A percentile compares a stretch with the other conserved stretches of the same genome.
These are phyloP conservation scores for Phytophthora pini DNA, from an alignment of 352 stramenopile species.

Conservation along the genomic window DNA sequence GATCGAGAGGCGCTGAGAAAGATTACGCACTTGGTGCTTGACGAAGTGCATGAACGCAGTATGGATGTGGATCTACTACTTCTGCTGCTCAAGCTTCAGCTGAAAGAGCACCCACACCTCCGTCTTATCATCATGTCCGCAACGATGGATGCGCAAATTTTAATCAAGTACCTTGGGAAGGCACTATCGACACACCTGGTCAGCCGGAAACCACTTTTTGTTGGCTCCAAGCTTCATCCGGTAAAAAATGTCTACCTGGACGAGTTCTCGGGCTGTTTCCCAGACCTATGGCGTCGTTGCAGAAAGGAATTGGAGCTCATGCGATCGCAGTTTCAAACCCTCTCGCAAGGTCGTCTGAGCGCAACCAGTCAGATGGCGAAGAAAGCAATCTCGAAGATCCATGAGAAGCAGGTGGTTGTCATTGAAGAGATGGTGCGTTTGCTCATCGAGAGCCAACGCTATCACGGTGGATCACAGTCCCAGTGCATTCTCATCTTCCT, in stretches of 20 bases:
- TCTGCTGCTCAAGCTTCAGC: constrained; percentile 87
- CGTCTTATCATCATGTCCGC: constrained; percentile 97
- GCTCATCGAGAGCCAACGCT: constrained; percentile 55
- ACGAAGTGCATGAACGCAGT: constrained; percentile 95
- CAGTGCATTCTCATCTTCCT: constrained; percentile 97
- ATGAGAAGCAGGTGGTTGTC: constrained; percentile 67
- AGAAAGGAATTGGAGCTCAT: constrained; percentile 59
- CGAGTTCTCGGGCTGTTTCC: constrained; percentile 49
- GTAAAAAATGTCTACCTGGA: constrained; percentile 77
- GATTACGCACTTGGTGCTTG: constrained; percentile 96
- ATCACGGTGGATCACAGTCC: constrained; percentile 50
- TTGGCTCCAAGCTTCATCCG: constrained; percentile 81
- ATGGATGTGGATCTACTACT: constrained; percentile 97
- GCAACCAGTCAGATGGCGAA: constrained; percentile 61
- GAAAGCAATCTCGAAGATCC: constrained; percentile 59
- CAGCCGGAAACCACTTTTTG: constrained; percentile 73
- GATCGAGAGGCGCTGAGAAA: constrained; percentile 85
- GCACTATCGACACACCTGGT: constrained; percentile 56
- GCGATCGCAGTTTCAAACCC: constrained; percentile 42
- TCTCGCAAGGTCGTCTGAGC: constrained; percentile 35
- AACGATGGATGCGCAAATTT: constrained; percentile 94
- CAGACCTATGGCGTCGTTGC: constrained; percentile 38
- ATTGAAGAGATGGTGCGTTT: constrained; percentile 65
- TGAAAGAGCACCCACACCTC: constrained; percentile 71
- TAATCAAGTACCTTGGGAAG: constrained; percentile 89